phyloP scores from a whole-genome alignment of 257 asterid genomes.

The Pogostemon cablin region DNA sequence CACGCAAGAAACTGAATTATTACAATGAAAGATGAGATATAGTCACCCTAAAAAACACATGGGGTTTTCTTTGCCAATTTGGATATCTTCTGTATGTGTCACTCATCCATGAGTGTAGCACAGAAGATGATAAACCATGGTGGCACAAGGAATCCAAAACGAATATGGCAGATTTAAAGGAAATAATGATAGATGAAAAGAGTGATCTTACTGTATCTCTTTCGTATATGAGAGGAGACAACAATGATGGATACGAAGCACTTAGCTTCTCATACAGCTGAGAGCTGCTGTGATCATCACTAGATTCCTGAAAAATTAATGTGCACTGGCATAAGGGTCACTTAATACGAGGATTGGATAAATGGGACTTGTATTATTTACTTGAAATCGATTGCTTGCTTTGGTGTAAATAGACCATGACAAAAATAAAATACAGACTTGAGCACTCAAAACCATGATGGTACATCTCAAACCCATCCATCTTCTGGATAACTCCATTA shows the following conservation, averaged over 20 bases:
- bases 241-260: slow-evolving; percentile 75
- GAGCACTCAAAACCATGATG: too few species aligned
- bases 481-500: too few species aligned
- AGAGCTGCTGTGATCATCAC: slow-evolving; percentile 45
- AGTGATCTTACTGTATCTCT: slow-evolving; percentile 71
- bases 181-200: background rate
- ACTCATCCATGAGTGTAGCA: too few species aligned
- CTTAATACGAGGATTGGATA: background rate
- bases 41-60: background rate
- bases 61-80: too few species aligned
- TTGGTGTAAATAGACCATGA: background rate
- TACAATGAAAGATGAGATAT: background rate
- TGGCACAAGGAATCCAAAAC: too few species aligned
- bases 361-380: background rate
- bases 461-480: too few species aligned
- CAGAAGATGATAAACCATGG: too few species aligned
- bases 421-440: background rate
- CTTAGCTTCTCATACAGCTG: slow-evolving; percentile 77
- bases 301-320: slow-evolving; percentile 48
- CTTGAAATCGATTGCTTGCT: background rate
- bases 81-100: too few species aligned
- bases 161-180: too few species aligned
- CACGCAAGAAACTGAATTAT: slow-evolving; percentile 72
- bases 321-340: background rate
- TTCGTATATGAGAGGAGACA: slow-evolving; percentile 80